phyloP scores from a whole-genome alignment of 176 grass and related monocot genomes.

The Melocanna baccifera region DNA sequence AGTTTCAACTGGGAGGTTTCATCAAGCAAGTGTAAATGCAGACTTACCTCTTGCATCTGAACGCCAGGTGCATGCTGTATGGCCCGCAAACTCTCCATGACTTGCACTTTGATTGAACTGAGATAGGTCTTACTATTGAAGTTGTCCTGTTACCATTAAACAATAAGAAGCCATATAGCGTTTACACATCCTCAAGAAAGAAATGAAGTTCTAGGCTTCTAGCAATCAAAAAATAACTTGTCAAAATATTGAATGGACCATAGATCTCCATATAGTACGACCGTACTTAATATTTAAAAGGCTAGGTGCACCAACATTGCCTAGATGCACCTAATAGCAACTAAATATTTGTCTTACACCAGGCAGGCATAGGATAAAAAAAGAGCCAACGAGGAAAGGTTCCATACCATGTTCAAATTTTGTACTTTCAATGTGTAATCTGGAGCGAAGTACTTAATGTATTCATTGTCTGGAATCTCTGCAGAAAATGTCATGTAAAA shows the following conservation, averaged over 20 bases:
- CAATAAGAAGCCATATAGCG: conserved; percentile 15
- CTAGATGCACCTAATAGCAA: background rate
- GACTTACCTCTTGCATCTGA: conserved; percentile 94
- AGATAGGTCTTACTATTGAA: conserved; percentile 95
- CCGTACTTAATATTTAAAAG: background rate
- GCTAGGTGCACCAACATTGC: background rate
- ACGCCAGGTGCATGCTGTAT: conserved; percentile 96
- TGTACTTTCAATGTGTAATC: conserved; percentile 81
- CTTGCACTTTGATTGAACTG: conserved; percentile 87
- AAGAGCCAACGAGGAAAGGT: conserved; percentile 16
- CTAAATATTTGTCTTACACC: background rate
- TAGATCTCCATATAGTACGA: background rate
- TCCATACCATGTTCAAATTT: conserved; percentile 74
- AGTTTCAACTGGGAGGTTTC: background rate
- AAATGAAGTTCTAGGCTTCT: background rate
- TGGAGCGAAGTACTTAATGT: conserved; percentile 88
- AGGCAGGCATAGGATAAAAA: background rate
- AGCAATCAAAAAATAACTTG: background rate
- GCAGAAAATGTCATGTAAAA: conserved; percentile 42
- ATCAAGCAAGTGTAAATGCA: background rate
- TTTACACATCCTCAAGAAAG: conserved; percentile 7
- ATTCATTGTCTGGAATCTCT: conserved; percentile 97
- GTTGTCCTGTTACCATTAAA: conserved; percentile 67
- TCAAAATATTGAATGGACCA: background rate
- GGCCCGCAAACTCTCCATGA: conserved; percentile 80